These are phyloP conservation scores for Trichophyton benhamiae DNA, from an alignment of 2,329 filamentous ascomycete genomes.

Conservation along the genomic window DNA sequence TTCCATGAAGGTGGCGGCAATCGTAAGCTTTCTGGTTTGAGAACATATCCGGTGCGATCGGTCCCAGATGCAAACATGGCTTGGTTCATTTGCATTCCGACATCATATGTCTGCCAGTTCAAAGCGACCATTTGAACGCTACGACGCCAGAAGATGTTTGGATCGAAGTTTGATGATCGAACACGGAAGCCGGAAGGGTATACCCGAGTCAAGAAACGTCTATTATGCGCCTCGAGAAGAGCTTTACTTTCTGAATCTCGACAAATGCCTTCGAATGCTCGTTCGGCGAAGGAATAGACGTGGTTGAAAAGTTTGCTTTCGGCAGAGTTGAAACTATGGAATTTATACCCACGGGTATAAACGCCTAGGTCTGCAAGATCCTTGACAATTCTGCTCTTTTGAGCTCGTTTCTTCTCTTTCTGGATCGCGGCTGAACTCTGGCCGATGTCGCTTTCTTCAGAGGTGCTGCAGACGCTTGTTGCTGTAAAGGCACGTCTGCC, in stretches of 20 bases:
- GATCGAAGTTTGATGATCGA: conserved; percentile 86
- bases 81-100: conserved; percentile 90
- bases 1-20: conserved; percentile 15
- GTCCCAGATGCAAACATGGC: conserved; percentile 91
- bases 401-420: conserved; percentile 49
- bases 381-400: conserved; percentile 71
- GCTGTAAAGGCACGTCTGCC: conserved; percentile 43
- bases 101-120: conserved; percentile 97
- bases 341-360: conserved; percentile 66
- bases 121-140: conserved; percentile 96
- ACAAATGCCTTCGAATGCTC: conserved; percentile 70
- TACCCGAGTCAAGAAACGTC: conserved; percentile 80
- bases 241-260: conserved; percentile 64
- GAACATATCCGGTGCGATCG: conserved; percentile 80
- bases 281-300: conserved; percentile 88
- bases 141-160: conserved; percentile 81
- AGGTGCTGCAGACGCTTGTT: conserved; percentile 45
- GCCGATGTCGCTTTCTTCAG: conserved; percentile 65
- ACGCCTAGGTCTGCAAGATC: conserved; percentile 77
- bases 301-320: conserved; percentile 86
- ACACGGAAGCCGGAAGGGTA: conserved; percentile 77
- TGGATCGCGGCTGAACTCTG: conserved; percentile 40
- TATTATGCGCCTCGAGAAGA: conserved; percentile 77
- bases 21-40: conserved; percentile 80
- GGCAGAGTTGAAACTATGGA: conserved; percentile 61